These are phyloP conservation scores for Candida verbasci DNA, from an alignment of 805 yeast species.

Conservation along the genomic window DNA sequence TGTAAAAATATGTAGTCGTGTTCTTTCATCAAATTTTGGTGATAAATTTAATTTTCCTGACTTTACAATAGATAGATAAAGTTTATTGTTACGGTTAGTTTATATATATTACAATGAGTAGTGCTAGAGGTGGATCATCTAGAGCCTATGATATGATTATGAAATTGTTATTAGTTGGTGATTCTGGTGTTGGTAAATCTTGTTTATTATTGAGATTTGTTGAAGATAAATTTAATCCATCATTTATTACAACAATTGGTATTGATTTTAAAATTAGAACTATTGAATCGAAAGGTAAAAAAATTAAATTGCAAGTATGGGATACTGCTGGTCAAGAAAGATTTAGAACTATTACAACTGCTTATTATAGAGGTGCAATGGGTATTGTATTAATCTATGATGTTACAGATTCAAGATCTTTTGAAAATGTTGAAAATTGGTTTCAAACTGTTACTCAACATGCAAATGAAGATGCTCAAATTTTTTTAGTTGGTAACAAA, in stretches of 20 bases:
- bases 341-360: slow-evolving; percentile 91
- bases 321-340: slow-evolving; percentile 98
- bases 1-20: too few relatives aligned
- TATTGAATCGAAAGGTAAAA: slow-evolving; percentile 87
- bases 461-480: slow-evolving; percentile 93
- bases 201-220: slow-evolving; percentile 89
- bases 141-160: slow-evolving; percentile 84
- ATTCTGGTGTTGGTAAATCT: slow-evolving; percentile 85
- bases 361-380: slow-evolving; percentile 86
- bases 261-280: slow-evolving; percentile 97
- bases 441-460: slow-evolving; percentile 92
- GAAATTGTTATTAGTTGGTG: slow-evolving; percentile 91
- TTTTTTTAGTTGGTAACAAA: slow-evolving; percentile 93
- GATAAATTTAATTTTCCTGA: too few relatives aligned
- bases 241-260: slow-evolving; percentile 96
- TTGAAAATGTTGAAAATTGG: slow-evolving; percentile 92
- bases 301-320: slow-evolving; percentile 93
- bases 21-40: too few relatives aligned
- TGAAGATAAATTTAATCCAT: slow-evolving; percentile 94
- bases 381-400: slow-evolving; percentile 82
- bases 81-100: too few relatives aligned
- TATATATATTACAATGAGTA: slow-evolving; percentile 26
- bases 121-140: slow-evolving; percentile 55
- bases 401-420: slow-evolving; percentile 85
- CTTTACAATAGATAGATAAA: too few relatives aligned